Conservation (phyloP, 140 eudicot species). For the Oenanthe javanica region DNA sequence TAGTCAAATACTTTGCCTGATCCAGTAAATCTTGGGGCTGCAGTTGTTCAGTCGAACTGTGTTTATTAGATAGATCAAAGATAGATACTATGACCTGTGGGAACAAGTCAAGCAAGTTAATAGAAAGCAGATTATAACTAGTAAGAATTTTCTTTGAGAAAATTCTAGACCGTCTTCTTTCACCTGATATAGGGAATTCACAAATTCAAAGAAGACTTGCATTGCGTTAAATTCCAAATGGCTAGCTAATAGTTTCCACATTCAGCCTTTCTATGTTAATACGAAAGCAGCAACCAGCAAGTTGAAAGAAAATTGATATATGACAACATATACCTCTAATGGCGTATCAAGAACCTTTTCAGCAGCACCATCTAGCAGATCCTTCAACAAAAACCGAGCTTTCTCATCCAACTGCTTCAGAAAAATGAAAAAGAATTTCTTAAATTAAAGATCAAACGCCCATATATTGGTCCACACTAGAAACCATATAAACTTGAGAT, state of each 20-base stretch:
- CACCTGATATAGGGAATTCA: not conserved
- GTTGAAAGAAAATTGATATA: not conserved
- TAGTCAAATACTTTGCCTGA: conserved; percentile 10
- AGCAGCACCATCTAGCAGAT: conserved; percentile 32
- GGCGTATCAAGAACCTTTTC: conserved; percentile 28
- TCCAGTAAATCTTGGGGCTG: conserved; percentile 16
- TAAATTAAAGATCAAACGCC: not conserved
- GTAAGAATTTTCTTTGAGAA: not conserved
- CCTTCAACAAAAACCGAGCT: conserved; percentile 31
- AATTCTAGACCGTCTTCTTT: not conserved
- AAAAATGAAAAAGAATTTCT: not conserved
- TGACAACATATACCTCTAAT: conserved; percentile 29
- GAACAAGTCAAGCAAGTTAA: conserved; percentile 5
- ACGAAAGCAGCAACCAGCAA: not conserved
- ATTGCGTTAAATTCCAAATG: not conserved
- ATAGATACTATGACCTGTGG: conserved; percentile 30
- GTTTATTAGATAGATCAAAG: conserved; percentile 10
- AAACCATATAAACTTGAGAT: not conserved
- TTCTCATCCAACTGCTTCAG: conserved; percentile 32
- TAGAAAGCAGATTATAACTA: not conserved
- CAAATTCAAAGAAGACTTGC: not conserved
- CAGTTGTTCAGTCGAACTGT: conserved; percentile 22
- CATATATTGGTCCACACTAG: not conserved
- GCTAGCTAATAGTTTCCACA: not conserved
- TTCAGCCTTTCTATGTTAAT: not conserved